A percentile compares a stretch with the other conserved stretches of the same genome.
Evolutionary conservation across 2,329 filamentous ascomycete genomes (phyloP).

Genomic region (Penicillium sp.): DNA sequence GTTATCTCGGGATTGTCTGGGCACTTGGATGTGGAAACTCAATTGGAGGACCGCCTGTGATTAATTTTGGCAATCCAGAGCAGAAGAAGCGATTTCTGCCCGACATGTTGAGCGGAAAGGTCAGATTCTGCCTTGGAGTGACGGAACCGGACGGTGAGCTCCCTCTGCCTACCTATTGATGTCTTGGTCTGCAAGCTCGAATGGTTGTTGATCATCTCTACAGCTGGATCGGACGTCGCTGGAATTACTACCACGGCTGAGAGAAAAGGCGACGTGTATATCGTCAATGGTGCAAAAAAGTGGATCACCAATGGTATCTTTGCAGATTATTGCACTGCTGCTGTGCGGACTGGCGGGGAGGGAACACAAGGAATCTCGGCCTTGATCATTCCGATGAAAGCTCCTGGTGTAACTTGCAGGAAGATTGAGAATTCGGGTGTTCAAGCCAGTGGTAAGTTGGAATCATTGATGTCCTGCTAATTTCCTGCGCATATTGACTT

Average conservation of each 20-base stretch:
- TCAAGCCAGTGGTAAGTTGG: constrained; percentile 53
- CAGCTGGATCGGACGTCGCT: constrained; percentile 60
- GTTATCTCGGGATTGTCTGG: constrained; percentile 35
- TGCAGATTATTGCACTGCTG: constrained; percentile 61
- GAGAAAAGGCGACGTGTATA: constrained; percentile 51
- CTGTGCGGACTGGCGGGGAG: constrained; percentile 59
- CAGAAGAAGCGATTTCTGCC: constrained; percentile 54
- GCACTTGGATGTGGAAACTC: constrained; percentile 35
- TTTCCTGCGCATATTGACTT: background rate
- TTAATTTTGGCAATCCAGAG: constrained; percentile 32
- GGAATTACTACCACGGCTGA: constrained; percentile 59
- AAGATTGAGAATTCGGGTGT: constrained; percentile 62
- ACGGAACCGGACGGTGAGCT: constrained; percentile 46
- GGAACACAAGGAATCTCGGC: constrained; percentile 59
- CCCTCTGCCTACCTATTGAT: background rate
- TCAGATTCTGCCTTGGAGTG: constrained; percentile 62
- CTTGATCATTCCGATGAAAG: constrained; percentile 57
- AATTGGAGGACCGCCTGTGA: constrained; percentile 35
- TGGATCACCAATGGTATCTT: constrained; percentile 63
- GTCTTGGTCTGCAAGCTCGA: background rate
- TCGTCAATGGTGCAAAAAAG: constrained; percentile 65
- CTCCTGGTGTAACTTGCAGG: constrained; percentile 52
- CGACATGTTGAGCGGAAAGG: constrained; percentile 57
- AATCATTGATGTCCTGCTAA: background rate
- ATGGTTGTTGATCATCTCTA: background rate